A percentile compares a stretch with the other conserved stretches of the same genome.
These are phyloP conservation scores for Oidium heveae DNA, from an alignment of 2,329 filamentous ascomycete species.

Conservation along the genomic window DNA sequence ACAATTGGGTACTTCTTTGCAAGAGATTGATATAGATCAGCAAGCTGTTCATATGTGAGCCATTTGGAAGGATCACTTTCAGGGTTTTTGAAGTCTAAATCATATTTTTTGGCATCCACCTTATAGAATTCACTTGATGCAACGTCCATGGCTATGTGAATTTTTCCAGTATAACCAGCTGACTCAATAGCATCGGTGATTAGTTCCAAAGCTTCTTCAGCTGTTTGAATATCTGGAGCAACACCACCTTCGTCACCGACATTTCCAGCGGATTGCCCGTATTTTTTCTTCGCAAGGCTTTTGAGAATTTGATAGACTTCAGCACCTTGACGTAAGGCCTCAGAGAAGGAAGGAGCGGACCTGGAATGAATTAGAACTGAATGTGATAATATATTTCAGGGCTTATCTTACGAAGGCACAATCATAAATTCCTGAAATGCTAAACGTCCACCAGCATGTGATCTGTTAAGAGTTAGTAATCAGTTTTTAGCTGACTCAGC, in stretches of 20 bases:
- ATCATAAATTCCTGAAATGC: slow-evolving; percentile 97
- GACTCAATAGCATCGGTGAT: slow-evolving; percentile 86
- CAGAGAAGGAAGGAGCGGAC: slow-evolving; percentile 69
- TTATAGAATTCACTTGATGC: slow-evolving; percentile 99
- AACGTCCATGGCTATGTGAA: slow-evolving; percentile 98
- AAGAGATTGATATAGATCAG: slow-evolving; percentile 69
- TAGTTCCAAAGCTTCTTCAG: slow-evolving; percentile 88
- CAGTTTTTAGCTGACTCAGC: not conserved
- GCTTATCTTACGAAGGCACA: slow-evolving; percentile 40
- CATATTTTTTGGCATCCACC: slow-evolving; percentile 92
- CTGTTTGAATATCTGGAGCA: slow-evolving; percentile 91
- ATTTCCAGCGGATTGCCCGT: slow-evolving; percentile 95
- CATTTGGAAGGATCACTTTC: slow-evolving; percentile 89
- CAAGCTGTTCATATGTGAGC: slow-evolving; percentile 95
- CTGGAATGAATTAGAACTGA: slow-evolving; percentile 17
- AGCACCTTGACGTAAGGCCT: slow-evolving; percentile 85
- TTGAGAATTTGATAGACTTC: slow-evolving; percentile 99
- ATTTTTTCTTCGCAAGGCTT: slow-evolving; percentile 94
- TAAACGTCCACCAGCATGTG: slow-evolving; percentile 87
- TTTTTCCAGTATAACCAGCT: slow-evolving; percentile 83
- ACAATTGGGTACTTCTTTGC: slow-evolving; percentile 94
- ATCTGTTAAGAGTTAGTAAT: slow-evolving; percentile 24
- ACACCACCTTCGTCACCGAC: slow-evolving; percentile 99
- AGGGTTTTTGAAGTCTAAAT: slow-evolving; percentile 99
- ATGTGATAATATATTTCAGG: not conserved